Base-by-base conservation (phyloP, 2,329 filamentous ascomycete species). In the Cordyceps militaris region DNA sequence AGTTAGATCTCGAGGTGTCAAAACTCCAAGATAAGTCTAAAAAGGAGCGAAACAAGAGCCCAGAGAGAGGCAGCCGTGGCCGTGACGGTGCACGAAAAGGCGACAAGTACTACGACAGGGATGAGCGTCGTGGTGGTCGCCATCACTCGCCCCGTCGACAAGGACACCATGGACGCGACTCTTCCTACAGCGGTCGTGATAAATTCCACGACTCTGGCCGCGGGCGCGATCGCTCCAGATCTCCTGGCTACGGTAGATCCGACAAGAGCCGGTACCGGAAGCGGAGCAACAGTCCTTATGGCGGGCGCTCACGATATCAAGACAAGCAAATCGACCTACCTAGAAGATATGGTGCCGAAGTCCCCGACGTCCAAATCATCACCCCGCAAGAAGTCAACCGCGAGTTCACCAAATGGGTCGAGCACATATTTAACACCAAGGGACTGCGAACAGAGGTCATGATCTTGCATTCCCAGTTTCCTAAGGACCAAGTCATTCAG, bases 361-460 rank as follows among this genome's bases (percentile, higher is more conserved):
- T 97, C 23, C 92, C 93, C 2, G 91, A 97, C 65, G 88, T 97
- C 16, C 91, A 97, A 69, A 84, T 97, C 30, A 82, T 97, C 28
- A 81, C 95, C 5, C 78, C 93, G 46, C 86, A 93, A 62, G 85
- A 91, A 63, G 80, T 95, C 13, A 84, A 87, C 59, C 79, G 87
- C 60, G 86, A 90, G 58, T 97, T 96, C 66, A 84, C 96, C 52
- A 79, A 79, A 54, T 96, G 89, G 81, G 86, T 96, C 11, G 88
- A 96, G 68, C 80, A 81, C 34, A 81, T 85, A 0, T 95, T 97
- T 69, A 79, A 82, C 59, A 79, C 81, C 34, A 85, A 86, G 56
- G 85, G 85, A 2, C 76, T 97, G 38, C 86, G 82, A 60, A 86
- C 87, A 14, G 88, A 95, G 65, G 85, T 91, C 21, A 86, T 96